Base-by-base conservation (phyloP, 1,284 basidiomycete genomes). In the Thelephora terrestris region DNA sequence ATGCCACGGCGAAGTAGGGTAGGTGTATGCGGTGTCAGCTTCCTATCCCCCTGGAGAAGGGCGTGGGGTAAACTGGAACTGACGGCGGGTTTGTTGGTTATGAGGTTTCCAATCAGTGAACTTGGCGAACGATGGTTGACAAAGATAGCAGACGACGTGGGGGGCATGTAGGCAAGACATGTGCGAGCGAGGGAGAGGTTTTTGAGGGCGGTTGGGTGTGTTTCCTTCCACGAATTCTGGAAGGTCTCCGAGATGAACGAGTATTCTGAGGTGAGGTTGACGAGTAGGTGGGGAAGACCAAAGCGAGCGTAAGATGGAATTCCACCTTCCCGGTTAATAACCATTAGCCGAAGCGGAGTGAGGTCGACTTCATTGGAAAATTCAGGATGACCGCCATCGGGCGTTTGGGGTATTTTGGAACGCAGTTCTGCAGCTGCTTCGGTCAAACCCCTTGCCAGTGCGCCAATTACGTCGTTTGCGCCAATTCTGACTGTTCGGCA, bases 21-120 rank as follows among this genome's bases (percentile, higher is more conserved):
- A 3, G 96, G 96, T 7, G 93, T 97, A 58, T 96, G 84, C 2
- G 80, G 76, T 0, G 91, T 91, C 50, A 97, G 79, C 55, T 85
- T 81, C 46, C 87, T 78, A 60, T 91, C 86, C 17, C 82, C 81
- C 54, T 90, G 85, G 25, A 99, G 75, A 7, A 98, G 75, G 2
- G 93, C 89, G 57, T 97, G 92, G 29, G 95, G 93, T 23, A 99
- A 74, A 51, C 90, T 93, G 2, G 95, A 96, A 55, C 90, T 94
- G 57, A 97, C 83, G 1, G 93, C 93, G 1, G 96, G 96, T 63
- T 95, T 96, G 69, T 99, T 99, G 44, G 96, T 99, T 62, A 99
- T 95, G 39, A 99, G 76, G 65, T 99, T 98, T 40, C 82, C 95
- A 57, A 99, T 98, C 52, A 99, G 79, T 2, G 90, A 91, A 50